phyloP scores from a whole-genome alignment of 768 basidiomycete genomes.

The Jaapia argillacea region DNA sequence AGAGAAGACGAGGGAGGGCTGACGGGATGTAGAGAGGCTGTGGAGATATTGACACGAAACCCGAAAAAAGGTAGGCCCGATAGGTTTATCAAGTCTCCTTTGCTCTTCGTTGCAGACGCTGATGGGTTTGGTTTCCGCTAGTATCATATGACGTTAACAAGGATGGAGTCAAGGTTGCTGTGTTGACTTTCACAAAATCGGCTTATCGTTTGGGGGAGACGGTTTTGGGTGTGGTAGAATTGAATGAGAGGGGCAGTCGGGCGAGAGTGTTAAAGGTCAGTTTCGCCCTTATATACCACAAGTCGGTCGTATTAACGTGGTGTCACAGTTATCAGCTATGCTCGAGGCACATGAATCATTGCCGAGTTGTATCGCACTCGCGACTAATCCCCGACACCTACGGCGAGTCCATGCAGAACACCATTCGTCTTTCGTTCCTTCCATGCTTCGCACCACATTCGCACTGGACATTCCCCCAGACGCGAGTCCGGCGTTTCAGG shows the following conservation, averaged over 20 bases:
- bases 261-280: slow-evolving; percentile 78
- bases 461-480: slow-evolving; percentile 89
- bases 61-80: slow-evolving; percentile 67
- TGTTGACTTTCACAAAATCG: slow-evolving; percentile 85
- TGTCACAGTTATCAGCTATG: slow-evolving; percentile 69
- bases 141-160: slow-evolving; percentile 95
- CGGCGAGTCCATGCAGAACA: slow-evolving; percentile 81
- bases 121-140: slow-evolving; percentile 17
- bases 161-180: slow-evolving; percentile 82
- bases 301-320: background rate
- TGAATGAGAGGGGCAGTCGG: slow-evolving; percentile 64
- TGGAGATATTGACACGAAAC: slow-evolving; percentile 84
- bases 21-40: slow-evolving; percentile 70
- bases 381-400: slow-evolving; percentile 39
- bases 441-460: slow-evolving; percentile 74
- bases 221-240: slow-evolving; percentile 76
- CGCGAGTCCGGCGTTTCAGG: slow-evolving; percentile 77
- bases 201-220: slow-evolving; percentile 92
- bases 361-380: slow-evolving; percentile 46
- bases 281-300: background rate
- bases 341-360: slow-evolving; percentile 85
- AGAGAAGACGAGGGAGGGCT: slow-evolving; percentile 31
- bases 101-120: background rate
- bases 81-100: background rate
- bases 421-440: slow-evolving; percentile 63